Conservation (phyloP, 2,329 filamentous ascomycete genomes). For the Aspergillus clavatus region DNA sequence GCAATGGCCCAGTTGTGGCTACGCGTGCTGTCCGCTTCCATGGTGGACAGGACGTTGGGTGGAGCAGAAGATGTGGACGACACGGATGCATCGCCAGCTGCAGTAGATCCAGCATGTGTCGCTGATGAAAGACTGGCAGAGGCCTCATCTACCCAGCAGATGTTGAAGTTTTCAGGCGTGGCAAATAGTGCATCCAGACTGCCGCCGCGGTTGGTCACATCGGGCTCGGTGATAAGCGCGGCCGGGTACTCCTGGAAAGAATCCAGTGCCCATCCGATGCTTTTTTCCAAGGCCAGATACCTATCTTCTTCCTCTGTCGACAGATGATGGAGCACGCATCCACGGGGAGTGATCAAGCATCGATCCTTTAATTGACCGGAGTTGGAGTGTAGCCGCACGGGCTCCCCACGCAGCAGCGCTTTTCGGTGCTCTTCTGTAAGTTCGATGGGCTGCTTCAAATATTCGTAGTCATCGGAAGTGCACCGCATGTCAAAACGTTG, state of each 20-base stretch:
- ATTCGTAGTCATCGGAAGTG: constrained; percentile 36
- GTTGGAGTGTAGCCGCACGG: constrained; percentile 36
- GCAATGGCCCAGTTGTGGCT: constrained; percentile 36
- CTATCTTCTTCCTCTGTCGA: constrained; percentile 43
- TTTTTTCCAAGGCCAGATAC: constrained; percentile 43
- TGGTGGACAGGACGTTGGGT: constrained; percentile 36
- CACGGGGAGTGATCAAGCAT: constrained; percentile 43
- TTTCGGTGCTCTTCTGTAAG: constrained; percentile 42
- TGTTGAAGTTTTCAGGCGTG: constrained; percentile 42
- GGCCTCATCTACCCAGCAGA: constrained; percentile 42
- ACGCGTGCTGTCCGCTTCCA: constrained; percentile 37
- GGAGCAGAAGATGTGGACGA: constrained; percentile 21
- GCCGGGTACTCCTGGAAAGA: constrained; percentile 37
- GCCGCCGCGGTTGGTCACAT: constrained; percentile 41
- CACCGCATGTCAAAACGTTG: constrained; percentile 43
- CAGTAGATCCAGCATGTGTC: constrained; percentile 19
- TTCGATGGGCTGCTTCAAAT: constrained; percentile 36
- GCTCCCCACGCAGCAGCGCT: constrained; percentile 38
- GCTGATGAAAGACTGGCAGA: constrained; percentile 23
- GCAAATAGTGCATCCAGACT: constrained; percentile 44
- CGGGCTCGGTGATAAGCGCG: constrained; percentile 34
- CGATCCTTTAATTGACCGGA: constrained; percentile 37
- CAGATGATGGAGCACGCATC: constrained; percentile 43
- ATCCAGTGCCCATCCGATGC: constrained; percentile 26
- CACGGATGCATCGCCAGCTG: constrained; percentile 21